Evolutionary conservation across 345 rosid genomes (phyloP).

Genomic region (Hirschfeldia incana): DNA sequence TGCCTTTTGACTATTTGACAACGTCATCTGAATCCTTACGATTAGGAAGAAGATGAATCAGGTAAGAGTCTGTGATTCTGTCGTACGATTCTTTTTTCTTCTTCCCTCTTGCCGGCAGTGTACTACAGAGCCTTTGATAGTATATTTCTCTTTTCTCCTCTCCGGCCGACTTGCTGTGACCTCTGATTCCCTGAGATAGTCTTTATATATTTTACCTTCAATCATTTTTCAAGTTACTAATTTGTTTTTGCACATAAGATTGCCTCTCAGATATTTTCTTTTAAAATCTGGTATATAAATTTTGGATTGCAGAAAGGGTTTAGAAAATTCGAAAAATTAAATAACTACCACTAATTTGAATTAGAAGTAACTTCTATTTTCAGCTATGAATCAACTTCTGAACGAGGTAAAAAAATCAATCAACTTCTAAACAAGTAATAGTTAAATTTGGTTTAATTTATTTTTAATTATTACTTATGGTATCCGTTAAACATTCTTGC

Average conservation of each 20-base stretch:
- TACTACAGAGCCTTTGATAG: slow-evolving; percentile 3
- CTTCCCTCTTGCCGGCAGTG: not conserved
- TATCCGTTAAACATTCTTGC: not conserved
- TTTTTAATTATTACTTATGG: not conserved
- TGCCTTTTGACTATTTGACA: not conserved
- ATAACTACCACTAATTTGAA: not conserved
- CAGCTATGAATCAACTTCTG: not conserved
- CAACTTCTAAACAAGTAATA: not conserved
- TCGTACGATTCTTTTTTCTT: not conserved
- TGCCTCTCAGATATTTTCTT: not conserved
- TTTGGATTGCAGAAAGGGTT: not conserved
- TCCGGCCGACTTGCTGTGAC: not conserved
- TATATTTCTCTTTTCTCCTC: slow-evolving; percentile 6
- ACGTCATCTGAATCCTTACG: slow-evolving; percentile 4
- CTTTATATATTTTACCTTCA: not conserved
- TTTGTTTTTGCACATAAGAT: not conserved
- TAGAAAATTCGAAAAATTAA: not conserved
- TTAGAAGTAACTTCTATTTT: not conserved
- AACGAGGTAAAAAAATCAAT: not conserved
- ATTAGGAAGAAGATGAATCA: slow-evolving; percentile 2
- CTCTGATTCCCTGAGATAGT: slow-evolving; percentile 3
- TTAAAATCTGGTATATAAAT: not conserved
- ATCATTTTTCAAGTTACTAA: not conserved
- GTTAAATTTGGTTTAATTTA: not conserved
- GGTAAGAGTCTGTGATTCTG: slow-evolving; percentile 8